Percentiles rank a stretch among this genome's conserved stretches.
Conservation (phyloP, 1,284 basidiomycete species). For the Cutaneotrichosporon sp. region DNA sequence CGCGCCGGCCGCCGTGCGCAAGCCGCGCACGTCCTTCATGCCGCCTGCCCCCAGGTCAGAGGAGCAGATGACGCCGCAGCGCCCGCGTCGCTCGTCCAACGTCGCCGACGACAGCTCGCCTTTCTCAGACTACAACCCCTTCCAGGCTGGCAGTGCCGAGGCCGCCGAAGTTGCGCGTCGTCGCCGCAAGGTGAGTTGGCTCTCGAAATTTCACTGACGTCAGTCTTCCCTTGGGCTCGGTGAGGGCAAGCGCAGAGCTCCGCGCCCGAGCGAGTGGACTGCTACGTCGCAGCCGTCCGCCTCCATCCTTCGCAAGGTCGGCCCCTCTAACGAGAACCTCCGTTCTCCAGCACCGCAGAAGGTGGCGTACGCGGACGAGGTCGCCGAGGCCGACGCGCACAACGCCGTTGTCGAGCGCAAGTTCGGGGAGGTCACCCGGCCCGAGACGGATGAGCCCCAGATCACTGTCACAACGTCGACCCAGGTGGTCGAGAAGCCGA, state of each 20-base stretch:
- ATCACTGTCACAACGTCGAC: conserved; percentile 4
- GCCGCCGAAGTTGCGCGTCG: conserved; percentile 48
- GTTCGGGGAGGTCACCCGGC: conserved; percentile 20
- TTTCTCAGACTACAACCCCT: conserved; percentile 60
- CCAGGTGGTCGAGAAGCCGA: background rate
- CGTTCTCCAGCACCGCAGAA: conserved; percentile 29
- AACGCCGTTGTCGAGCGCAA: conserved; percentile 39
- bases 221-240: conserved; percentile 28
- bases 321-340: conserved; percentile 41
- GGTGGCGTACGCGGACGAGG: conserved; percentile 25
- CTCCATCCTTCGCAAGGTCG: conserved; percentile 35
- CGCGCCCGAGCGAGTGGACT: conserved; percentile 25
- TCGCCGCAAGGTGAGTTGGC: conserved; percentile 48
- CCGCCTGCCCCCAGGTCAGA: conserved; percentile 57
- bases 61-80: conserved; percentile 55
- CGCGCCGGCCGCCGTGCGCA: conserved; percentile 12
- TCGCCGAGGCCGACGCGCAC: conserved; percentile 35
- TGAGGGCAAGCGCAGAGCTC: conserved; percentile 20
- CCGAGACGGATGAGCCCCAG: conserved; percentile 1
- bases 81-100: conserved; percentile 26
- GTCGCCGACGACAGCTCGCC: conserved; percentile 40
- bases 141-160: conserved; percentile 57
- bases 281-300: conserved; percentile 23
- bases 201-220: background rate
- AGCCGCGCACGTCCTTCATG: conserved; percentile 12